Evolutionary conservation across 176 grass and related monocot genomes (phyloP).

Genomic region (Echinochloa phyllopogon): DNA sequence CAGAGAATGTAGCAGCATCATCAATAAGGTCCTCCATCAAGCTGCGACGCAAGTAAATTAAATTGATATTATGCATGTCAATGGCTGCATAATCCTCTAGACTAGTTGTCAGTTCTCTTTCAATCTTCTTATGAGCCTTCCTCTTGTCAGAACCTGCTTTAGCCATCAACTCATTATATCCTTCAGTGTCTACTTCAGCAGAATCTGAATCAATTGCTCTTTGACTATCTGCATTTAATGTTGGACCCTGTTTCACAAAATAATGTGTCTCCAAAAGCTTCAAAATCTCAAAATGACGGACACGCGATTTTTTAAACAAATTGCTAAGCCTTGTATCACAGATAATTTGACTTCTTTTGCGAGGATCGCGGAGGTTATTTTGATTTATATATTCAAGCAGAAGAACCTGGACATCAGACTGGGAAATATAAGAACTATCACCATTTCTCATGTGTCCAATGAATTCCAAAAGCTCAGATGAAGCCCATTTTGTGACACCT

Average conservation of each 20-base stretch:
- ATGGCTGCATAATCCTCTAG: slow-evolving; percentile 89
- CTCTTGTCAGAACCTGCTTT: slow-evolving; percentile 56
- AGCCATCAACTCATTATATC: slow-evolving; percentile 47
- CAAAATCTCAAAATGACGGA: slow-evolving; percentile 87
- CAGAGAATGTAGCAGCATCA: slow-evolving; percentile 64
- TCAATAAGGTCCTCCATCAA: slow-evolving; percentile 86
- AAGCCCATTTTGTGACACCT: slow-evolving; percentile 74
- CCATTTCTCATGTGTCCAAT: slow-evolving; percentile 84
- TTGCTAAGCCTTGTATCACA: slow-evolving; percentile 79
- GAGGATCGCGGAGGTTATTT: slow-evolving; percentile 84
- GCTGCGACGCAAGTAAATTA: slow-evolving; percentile 88
- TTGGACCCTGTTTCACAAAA: slow-evolving; percentile 68
- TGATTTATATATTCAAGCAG: slow-evolving; percentile 94
- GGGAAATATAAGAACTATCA: slow-evolving; percentile 70
- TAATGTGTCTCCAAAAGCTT: slow-evolving; percentile 93
- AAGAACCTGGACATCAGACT: slow-evolving; percentile 83
- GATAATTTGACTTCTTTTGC: slow-evolving; percentile 85
- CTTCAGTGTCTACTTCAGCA: slow-evolving; percentile 62
- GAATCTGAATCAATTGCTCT: slow-evolving; percentile 51
- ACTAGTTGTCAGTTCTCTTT: slow-evolving; percentile 60
- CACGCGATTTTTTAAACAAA: slow-evolving; percentile 73
- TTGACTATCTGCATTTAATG: slow-evolving; percentile 54
- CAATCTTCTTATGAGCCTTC: slow-evolving; percentile 68
- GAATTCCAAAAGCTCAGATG: slow-evolving; percentile 82
- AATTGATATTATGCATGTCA: slow-evolving; percentile 93